phyloP scores from a whole-genome alignment of 225 moss, liverwort and hornwort species.

The Antitrichia curtipendula region DNA sequence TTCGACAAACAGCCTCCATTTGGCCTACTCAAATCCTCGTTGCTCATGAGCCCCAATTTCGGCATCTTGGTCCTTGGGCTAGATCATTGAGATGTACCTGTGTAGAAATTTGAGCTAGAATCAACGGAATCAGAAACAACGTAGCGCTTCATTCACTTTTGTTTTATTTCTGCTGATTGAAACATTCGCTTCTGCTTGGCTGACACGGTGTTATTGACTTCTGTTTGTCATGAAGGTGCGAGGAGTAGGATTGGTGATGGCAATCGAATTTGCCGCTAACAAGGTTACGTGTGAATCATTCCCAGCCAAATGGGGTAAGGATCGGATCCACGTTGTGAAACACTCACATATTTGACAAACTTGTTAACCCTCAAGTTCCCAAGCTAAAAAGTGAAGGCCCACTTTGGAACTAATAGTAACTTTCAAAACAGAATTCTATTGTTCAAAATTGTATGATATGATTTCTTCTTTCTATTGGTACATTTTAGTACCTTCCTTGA shows the following conservation, averaged over 20 bases:
- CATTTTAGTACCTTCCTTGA: not conserved
- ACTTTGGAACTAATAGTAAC: not conserved
- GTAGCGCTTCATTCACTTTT: not conserved
- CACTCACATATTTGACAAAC: not conserved
- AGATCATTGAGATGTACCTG: not conserved
- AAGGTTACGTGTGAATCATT: slow-evolving; percentile 71
- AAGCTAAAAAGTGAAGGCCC: not conserved
- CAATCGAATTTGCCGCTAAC: slow-evolving; percentile 71
- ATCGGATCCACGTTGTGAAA: not conserved
- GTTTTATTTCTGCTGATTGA: not conserved
- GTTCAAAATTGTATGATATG: not conserved
- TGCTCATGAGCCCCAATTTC: not conserved
- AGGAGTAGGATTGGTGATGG: slow-evolving; percentile 69
- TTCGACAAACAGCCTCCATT: not conserved
- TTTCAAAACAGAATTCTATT: not conserved
- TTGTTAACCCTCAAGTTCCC: not conserved
- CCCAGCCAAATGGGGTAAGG: slow-evolving; percentile 72
- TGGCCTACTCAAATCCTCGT: not conserved
- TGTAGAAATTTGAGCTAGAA: not conserved
- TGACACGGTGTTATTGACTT: not conserved
- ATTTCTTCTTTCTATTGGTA: not conserved
- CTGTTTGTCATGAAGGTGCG: slow-evolving; percentile 45
- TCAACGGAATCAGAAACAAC: not conserved
- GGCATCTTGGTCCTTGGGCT: not conserved
- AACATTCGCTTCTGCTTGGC: not conserved